phyloP scores from a whole-genome alignment of 805 yeast species.

The Kluyveromyces siamensis region DNA sequence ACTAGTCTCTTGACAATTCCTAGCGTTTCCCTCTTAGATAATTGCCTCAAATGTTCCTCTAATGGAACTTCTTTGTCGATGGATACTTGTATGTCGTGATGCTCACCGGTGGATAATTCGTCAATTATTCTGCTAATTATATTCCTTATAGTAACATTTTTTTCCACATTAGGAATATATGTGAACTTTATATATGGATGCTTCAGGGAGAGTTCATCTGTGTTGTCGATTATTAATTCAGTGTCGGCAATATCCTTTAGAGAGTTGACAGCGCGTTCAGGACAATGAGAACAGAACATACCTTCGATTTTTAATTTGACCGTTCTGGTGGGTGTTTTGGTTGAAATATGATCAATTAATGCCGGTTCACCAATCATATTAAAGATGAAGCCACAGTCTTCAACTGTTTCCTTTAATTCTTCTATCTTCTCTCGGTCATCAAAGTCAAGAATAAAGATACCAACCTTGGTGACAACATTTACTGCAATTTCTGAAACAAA shows the following conservation, averaged over 20 bases:
- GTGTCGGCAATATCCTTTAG: slow-evolving; percentile 48
- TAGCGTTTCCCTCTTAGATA: slow-evolving; percentile 41
- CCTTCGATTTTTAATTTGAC: slow-evolving; percentile 36
- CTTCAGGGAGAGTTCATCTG: slow-evolving; percentile 37
- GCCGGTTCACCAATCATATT: slow-evolving; percentile 36
- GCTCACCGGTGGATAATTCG: slow-evolving; percentile 26
- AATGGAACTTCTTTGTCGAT: slow-evolving; percentile 47
- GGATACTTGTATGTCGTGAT: slow-evolving; percentile 38
- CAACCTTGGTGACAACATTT: slow-evolving; percentile 52
- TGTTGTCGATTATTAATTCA: slow-evolving; percentile 41
- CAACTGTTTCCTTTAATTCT: slow-evolving; percentile 41
- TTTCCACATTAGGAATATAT: slow-evolving; percentile 42
- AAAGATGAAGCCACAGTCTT: slow-evolving; percentile 61
- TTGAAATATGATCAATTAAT: slow-evolving; percentile 37
- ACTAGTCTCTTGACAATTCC: slow-evolving; percentile 38
- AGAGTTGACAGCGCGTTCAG: slow-evolving; percentile 42
- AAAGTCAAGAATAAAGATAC: slow-evolving; percentile 47
- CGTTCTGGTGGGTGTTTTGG: slow-evolving; percentile 42
- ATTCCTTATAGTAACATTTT: slow-evolving; percentile 42
- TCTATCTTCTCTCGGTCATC: slow-evolving; percentile 30
- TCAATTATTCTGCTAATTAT: slow-evolving; percentile 42
- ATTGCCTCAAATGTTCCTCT: slow-evolving; percentile 50
- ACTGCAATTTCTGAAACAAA: slow-evolving; percentile 47
- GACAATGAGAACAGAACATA: slow-evolving; percentile 60
- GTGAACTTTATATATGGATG: slow-evolving; percentile 56